These are phyloP conservation scores for Cucumis sativus DNA, from an alignment of 306 rosid species.

Conservation along the genomic window DNA sequence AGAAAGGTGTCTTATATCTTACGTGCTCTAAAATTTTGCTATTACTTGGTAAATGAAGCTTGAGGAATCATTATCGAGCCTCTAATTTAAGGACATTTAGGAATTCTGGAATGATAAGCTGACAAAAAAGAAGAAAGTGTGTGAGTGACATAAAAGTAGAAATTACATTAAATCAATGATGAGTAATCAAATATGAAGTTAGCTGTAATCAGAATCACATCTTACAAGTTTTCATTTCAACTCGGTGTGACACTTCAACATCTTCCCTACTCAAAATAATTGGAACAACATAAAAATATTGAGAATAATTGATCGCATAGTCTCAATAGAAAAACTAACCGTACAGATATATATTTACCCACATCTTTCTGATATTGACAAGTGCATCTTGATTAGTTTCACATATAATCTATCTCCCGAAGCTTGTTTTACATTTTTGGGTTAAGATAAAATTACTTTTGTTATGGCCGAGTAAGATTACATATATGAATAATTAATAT, in stretches of 20 bases:
- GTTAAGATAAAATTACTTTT: background rate
- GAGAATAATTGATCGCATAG: background rate
- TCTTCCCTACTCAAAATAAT: background rate
- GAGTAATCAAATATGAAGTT: background rate
- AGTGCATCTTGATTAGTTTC: background rate
- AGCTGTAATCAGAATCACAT: background rate
- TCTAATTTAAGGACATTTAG: background rate
- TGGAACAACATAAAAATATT: background rate
- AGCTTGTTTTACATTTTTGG: background rate
- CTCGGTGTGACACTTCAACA: background rate
- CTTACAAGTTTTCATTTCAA: background rate
- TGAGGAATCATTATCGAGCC: background rate
- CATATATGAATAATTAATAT: background rate
- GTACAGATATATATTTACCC: background rate
- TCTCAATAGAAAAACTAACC: background rate
- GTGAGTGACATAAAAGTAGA: background rate
- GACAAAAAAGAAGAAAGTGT: background rate
- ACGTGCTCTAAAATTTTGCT: conserved; percentile 6
- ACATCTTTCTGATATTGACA: background rate
- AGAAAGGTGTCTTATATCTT: conserved; percentile 41
- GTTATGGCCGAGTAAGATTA: background rate
- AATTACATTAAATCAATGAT: background rate
- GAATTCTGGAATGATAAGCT: background rate
- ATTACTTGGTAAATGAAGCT: background rate
- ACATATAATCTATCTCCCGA: background rate